Conservation (phyloP, 2,329 filamentous ascomycete genomes). For the Stagonosporopsis cucurbitacearum region DNA sequence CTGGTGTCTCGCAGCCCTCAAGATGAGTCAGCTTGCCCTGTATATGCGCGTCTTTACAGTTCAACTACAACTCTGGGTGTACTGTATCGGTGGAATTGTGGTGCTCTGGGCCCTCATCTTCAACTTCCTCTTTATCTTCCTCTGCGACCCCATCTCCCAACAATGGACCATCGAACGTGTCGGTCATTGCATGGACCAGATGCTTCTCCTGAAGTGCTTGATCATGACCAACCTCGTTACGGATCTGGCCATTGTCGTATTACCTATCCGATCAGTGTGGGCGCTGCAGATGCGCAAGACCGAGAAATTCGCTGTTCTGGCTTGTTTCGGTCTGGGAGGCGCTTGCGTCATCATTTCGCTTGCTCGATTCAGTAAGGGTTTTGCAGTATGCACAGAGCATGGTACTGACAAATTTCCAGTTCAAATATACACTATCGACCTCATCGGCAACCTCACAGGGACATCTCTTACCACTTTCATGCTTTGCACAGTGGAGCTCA, state of each 20-base stretch:
- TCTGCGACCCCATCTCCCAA: constrained; percentile 33
- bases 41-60: constrained; percentile 27
- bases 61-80: constrained; percentile 23
- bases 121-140: constrained; percentile 32
- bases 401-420: constrained; percentile 6
- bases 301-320: constrained; percentile 30
- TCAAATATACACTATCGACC: constrained; percentile 22
- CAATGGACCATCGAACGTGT: constrained; percentile 30
- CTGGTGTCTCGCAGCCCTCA: constrained; percentile 28
- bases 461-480: constrained; percentile 33
- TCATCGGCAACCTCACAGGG: constrained; percentile 30
- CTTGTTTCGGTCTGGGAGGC: constrained; percentile 30
- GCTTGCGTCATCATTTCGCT: constrained; percentile 29
- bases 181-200: constrained; percentile 34
- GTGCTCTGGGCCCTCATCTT: constrained; percentile 29
- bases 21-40: constrained; percentile 30
- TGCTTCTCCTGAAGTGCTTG: constrained; percentile 24
- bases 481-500: constrained; percentile 31
- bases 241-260: constrained; percentile 24
- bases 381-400: background rate
- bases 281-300: constrained; percentile 32
- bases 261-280: constrained; percentile 28
- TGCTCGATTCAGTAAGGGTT: constrained; percentile 24
- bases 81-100: constrained; percentile 23
- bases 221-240: constrained; percentile 29